These are phyloP conservation scores for Malassezia equina DNA, from an alignment of 1,284 basidiomycete genomes.

Conservation along the genomic window DNA sequence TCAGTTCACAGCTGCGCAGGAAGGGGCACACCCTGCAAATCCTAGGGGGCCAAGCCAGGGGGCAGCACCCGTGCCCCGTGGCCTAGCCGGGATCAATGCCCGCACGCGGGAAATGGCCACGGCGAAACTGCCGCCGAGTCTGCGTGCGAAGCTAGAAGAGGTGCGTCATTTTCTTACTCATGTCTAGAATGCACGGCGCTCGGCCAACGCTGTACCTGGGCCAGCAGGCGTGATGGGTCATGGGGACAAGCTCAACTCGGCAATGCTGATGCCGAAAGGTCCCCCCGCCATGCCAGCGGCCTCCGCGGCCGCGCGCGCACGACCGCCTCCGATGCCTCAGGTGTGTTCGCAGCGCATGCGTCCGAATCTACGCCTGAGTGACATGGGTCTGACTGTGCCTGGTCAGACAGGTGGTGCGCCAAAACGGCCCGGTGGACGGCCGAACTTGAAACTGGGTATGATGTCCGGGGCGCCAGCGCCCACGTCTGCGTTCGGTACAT, in stretches of 20 bases:
- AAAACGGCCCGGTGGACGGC: neutral
- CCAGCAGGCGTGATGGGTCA: slow-evolving; percentile 22
- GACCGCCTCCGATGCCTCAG: slow-evolving; percentile 18
- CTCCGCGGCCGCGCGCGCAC: neutral
- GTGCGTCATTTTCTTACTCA: slow-evolving; percentile 51
- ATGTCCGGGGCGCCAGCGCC: neutral
- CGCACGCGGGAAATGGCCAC: slow-evolving; percentile 34
- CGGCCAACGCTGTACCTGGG: slow-evolving; percentile 2
- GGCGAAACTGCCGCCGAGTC: slow-evolving; percentile 58
- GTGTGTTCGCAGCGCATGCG: slow-evolving; percentile 10
- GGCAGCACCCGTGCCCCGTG: slow-evolving; percentile 1
- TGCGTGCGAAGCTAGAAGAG: slow-evolving; percentile 86
- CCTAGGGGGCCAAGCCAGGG: neutral
- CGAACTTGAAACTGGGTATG: slow-evolving; percentile 5
- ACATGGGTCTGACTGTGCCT: slow-evolving; percentile 22
- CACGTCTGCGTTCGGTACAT: slow-evolving; percentile 74
- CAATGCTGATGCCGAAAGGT: slow-evolving; percentile 18
- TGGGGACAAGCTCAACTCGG: slow-evolving; percentile 32
- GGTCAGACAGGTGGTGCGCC: slow-evolving; percentile 5
- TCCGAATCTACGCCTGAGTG: slow-evolving; percentile 33
- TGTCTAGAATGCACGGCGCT: slow-evolving; percentile 21
- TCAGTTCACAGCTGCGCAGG: neutral
- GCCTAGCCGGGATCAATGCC: slow-evolving; percentile 27
- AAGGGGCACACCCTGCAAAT: neutral
- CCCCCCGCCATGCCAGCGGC: slow-evolving; percentile 1